Evolutionary conservation across 371 early-diverging fungal genomes (phyloP).

Genomic region (Mortierella sp.): DNA sequence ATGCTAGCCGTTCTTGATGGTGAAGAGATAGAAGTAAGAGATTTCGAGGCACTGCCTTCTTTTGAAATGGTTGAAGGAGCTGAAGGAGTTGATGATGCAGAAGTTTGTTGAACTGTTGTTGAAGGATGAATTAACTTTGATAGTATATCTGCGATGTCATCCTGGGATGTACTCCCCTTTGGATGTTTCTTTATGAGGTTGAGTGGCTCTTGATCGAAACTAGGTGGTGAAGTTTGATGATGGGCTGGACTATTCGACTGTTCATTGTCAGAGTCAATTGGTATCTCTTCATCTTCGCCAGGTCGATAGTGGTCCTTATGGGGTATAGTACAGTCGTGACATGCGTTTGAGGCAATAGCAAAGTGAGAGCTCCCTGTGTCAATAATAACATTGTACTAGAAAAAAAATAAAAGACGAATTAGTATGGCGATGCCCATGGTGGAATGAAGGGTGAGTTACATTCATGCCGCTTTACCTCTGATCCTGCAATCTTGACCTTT

Average conservation of each 20-base stretch:
- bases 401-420: no score
- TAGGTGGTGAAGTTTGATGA: neutral
- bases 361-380: slow-evolving; percentile 54
- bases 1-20: no score
- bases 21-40: no score
- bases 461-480: slow-evolving; percentile 28
- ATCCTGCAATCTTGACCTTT: slow-evolving; percentile 41
- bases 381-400: slow-evolving; percentile 50
- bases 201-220: neutral
- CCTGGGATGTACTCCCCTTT: neutral
- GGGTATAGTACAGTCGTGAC: slow-evolving; percentile 38
- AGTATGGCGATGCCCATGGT: neutral
- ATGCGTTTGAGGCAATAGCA: slow-evolving; percentile 41
- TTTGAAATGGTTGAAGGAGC: no score
- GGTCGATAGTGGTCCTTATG: slow-evolving; percentile 20
- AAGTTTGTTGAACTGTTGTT: neutral
- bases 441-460: neutral
- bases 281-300: slow-evolving; percentile 43
- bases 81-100: neutral
- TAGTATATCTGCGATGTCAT: neutral
- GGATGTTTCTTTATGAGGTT: slow-evolving; percentile 7
- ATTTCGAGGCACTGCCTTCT: no score
- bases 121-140: neutral
- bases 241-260: neutral
- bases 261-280: slow-evolving; percentile 20